These are phyloP conservation scores for Vigna hirtella DNA, from an alignment of 306 rosid genomes.

Conservation along the genomic window DNA sequence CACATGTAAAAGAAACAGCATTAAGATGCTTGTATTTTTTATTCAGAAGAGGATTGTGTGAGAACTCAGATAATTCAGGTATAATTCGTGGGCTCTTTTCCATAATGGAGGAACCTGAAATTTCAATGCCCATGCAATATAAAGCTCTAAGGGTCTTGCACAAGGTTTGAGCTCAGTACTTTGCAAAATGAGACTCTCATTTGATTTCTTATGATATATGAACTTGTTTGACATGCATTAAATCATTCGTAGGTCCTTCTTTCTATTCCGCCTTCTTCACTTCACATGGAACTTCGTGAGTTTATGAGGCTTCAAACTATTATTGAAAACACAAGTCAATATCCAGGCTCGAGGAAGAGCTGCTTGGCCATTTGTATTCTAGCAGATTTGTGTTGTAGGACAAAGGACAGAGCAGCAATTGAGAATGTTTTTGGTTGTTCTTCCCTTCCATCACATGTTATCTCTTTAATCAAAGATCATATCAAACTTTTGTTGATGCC, in stretches of 20 bases:
- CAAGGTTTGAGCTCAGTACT: slow-evolving; percentile 2
- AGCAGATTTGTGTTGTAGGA: slow-evolving; percentile 52
- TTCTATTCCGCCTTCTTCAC: slow-evolving; percentile 9
- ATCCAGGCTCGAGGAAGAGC: slow-evolving; percentile 1
- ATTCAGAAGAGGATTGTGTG: slow-evolving; percentile 50
- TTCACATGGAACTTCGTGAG: not conserved
- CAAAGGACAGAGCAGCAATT: slow-evolving; percentile 27
- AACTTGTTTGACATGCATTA: not conserved
- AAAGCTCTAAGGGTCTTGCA: slow-evolving; percentile 12
- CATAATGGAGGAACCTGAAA: slow-evolving; percentile 27
- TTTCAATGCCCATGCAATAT: slow-evolving; percentile 15
- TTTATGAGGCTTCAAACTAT: slow-evolving; percentile 15
- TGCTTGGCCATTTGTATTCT: slow-evolving; percentile 13
- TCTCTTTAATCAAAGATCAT: slow-evolving; percentile 55
- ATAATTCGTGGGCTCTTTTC: slow-evolving; percentile 19
- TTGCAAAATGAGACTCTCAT: not conserved
- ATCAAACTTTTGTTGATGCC: slow-evolving; percentile 50
- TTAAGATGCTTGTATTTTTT: slow-evolving; percentile 68
- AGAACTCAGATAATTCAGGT: slow-evolving; percentile 43
- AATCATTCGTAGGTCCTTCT: slow-evolving; percentile 8
- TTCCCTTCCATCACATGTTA: slow-evolving; percentile 49
- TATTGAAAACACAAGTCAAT: slow-evolving; percentile 1
- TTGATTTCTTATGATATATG: not conserved
- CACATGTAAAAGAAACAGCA: slow-evolving; percentile 56
- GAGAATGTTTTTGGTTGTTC: slow-evolving; percentile 43